A percentile compares a stretch with the other conserved stretches of the same genome.
These are phyloP conservation scores for Camellia oleifera DNA, from an alignment of 179 eudicot species.

Conservation along the genomic window DNA sequence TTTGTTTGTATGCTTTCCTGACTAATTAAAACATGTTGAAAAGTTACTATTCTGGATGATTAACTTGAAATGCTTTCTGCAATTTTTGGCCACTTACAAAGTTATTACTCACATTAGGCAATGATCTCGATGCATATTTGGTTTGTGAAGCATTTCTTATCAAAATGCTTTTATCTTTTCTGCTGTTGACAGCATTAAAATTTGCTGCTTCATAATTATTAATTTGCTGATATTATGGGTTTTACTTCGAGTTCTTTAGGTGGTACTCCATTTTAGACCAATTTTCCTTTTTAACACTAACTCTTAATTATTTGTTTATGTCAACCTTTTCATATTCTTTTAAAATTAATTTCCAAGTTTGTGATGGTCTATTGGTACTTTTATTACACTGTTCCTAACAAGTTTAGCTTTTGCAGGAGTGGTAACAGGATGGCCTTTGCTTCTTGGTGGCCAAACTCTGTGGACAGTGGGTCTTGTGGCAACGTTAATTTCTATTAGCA, in stretches of 20 bases:
- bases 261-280: not conserved
- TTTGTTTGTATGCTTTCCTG: not conserved
- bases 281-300: not conserved
- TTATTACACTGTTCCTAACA: slow-evolving; percentile 5
- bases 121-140: not conserved
- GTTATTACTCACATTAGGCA: not conserved
- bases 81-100: not conserved
- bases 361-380: not conserved
- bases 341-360: not conserved
- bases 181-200: not conserved
- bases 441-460: slow-evolving; percentile 85
- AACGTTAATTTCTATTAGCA: slow-evolving; percentile 73
- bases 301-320: not conserved
- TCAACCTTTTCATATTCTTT: not conserved
- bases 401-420: slow-evolving; percentile 44
- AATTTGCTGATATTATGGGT: not conserved
- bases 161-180: not conserved
- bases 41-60: not conserved
- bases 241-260: slow-evolving; percentile 4
- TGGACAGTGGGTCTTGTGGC: slow-evolving; percentile 99
- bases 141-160: not conserved
- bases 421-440: slow-evolving; percentile 75
- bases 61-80: not conserved
- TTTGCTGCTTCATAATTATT: not conserved
- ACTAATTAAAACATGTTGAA: not conserved